A percentile compares a stretch with the other conserved stretches of the same genome.
These are phyloP conservation scores for Botrytis fabae DNA, from an alignment of 2,329 filamentous ascomycete genomes.

Conservation along the genomic window DNA sequence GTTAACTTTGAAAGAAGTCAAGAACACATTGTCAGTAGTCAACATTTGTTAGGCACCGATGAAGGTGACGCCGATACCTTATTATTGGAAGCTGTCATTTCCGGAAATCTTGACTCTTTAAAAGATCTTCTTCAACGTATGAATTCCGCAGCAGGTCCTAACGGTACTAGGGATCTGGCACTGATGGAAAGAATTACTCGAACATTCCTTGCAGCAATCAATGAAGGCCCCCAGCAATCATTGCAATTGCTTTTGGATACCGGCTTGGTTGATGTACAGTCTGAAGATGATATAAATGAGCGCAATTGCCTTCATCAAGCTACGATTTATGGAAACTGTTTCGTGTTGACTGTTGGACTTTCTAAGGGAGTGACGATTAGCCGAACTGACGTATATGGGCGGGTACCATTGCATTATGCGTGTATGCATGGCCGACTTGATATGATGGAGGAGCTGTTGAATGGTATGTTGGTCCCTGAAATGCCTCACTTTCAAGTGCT, in stretches of 20 bases:
- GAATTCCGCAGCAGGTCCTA: constrained; percentile 54
- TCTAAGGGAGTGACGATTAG: constrained; percentile 72
- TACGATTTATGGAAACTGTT: constrained; percentile 85
- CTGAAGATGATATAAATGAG: constrained; percentile 96
- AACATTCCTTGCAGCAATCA: constrained; percentile 86
- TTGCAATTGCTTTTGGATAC: constrained; percentile 77
- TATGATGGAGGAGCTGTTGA: constrained; percentile 74
- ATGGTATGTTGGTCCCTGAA: constrained; percentile 46
- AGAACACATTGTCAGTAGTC: constrained; percentile 65
- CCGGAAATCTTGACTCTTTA: constrained; percentile 74
- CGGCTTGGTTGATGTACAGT: constrained; percentile 81
- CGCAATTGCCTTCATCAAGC: constrained; percentile 95
- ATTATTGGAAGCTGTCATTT: constrained; percentile 81
- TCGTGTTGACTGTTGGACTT: constrained; percentile 77
- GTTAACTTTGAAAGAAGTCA: constrained; percentile 70
- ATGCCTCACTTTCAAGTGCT: background rate
- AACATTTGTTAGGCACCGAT: constrained; percentile 70
- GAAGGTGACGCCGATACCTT: constrained; percentile 89
- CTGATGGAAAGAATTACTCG: constrained; percentile 77
- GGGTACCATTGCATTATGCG: constrained; percentile 91
- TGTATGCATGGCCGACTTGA: constrained; percentile 89
- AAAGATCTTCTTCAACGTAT: constrained; percentile 80
- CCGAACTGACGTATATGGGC: constrained; percentile 87
- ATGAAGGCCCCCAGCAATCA: constrained; percentile 77
- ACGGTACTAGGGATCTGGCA: constrained; percentile 57